Conservation (phyloP, 1,284 basidiomycete genomes). For the Flammula alnicola region DNA sequence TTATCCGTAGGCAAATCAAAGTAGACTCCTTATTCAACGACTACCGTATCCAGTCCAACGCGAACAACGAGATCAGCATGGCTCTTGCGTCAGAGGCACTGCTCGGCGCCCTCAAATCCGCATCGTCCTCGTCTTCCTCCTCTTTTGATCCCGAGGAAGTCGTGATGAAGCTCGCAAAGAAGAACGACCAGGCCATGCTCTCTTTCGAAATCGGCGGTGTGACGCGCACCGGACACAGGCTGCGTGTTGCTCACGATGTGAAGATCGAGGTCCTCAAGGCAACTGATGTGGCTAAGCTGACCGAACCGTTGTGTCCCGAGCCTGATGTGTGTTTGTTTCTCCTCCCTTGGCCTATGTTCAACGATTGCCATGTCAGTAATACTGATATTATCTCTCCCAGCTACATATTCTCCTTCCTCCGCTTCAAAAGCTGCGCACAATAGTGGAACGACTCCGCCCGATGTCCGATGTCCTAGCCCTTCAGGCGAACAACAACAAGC, state of each 20-base stretch:
- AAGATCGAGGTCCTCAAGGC: conserved; percentile 79
- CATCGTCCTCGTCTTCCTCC: conserved; percentile 45
- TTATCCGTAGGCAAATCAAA: conserved; percentile 67
- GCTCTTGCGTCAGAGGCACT: conserved; percentile 76
- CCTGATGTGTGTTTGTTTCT: conserved; percentile 65
- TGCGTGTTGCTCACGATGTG: conserved; percentile 74
- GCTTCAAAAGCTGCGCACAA: conserved; percentile 76
- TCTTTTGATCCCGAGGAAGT: conserved; percentile 65
- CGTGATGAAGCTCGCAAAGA: conserved; percentile 84
- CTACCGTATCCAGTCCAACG: conserved; percentile 89
- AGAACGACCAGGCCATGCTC: conserved; percentile 74
- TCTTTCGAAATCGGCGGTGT: conserved; percentile 72
- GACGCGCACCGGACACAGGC: conserved; percentile 56
- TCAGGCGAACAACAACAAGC: conserved; percentile 67
- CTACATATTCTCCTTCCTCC: conserved; percentile 84
- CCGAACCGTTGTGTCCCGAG: conserved; percentile 86
- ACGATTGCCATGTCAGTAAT: background rate
- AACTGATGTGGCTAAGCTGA: conserved; percentile 70
- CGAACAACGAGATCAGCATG: conserved; percentile 83
- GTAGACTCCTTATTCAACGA: conserved; percentile 76
- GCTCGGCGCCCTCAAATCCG: conserved; percentile 73
- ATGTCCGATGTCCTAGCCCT: conserved; percentile 80
- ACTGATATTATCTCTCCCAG: conserved; percentile 42
- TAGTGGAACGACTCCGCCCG: conserved; percentile 77
- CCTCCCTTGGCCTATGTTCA: background rate